These are phyloP conservation scores for Gynostemma pentaphyllum DNA, from an alignment of 306 rosid genomes.

Conservation along the genomic window DNA sequence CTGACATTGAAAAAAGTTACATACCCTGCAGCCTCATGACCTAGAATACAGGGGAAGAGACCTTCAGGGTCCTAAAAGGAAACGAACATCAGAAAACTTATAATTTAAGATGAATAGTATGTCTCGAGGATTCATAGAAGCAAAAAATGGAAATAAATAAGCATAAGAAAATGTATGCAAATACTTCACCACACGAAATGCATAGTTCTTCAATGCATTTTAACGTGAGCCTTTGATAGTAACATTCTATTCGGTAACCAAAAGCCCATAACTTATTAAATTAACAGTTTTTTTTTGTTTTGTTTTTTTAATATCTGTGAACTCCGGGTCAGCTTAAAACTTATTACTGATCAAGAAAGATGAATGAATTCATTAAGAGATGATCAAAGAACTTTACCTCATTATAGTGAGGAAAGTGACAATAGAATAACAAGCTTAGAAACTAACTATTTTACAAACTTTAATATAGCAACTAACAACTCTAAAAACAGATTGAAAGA, in stretches of 20 bases:
- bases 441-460: too few species aligned
- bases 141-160: background rate
- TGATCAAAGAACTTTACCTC: too few species aligned
- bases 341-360: too few species aligned
- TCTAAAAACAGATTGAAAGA: too few species aligned
- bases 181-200: background rate
- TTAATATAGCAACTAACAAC: too few species aligned
- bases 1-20: background rate
- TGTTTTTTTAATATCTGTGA: too few species aligned
- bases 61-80: constrained; percentile 80
- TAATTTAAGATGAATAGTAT: background rate
- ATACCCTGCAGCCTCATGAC: constrained; percentile 81
- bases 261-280: background rate
- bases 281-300: too few species aligned
- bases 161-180: background rate
- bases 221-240: background rate
- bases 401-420: too few species aligned
- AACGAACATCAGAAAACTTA: background rate
- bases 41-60: constrained; percentile 91
- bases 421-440: too few species aligned
- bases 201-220: background rate
- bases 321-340: too few species aligned
- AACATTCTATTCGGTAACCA: background rate
- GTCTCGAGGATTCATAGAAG: background rate
- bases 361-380: too few species aligned